Base-by-base conservation (phyloP, 345 rosid species). In the Microthlaspi erraticum region DNA sequence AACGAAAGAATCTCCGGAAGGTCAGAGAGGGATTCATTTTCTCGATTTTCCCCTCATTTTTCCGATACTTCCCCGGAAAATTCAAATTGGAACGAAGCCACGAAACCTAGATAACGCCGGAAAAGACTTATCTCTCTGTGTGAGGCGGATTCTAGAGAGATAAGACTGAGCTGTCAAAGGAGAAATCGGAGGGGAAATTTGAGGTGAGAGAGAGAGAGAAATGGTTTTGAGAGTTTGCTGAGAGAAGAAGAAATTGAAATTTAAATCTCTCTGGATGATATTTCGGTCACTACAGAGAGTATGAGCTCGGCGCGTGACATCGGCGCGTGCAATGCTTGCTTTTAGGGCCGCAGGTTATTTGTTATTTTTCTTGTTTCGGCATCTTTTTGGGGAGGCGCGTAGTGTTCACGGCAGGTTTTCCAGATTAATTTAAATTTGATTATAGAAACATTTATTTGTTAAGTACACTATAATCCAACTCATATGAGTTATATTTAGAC, bases 101-200 rank as follows among this genome's bases (percentile, higher is more conserved):
- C 63, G 64, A 70, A 74, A 48, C 63, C 67, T 55, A 59, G 19
- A 53, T 18, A 11, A 18, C 63, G 33, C 58, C 59, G 33, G 60
- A 48, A 49, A 49, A 29, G 23, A 69, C 4, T 66, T 46, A 61
- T 72, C 77, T 66, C n/a, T 55, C 72, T 55, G 10, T 33, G 29
- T 0, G 26, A 74, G 76, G 57, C 54, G 78, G 67, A 64, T 54
- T 55, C 9, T 19, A 18, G 61, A 18, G 62, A 37, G 72, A 60
- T 51, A 71, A 65, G 68, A 77, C 60, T 69, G 66, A 68, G 74
- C 60, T 52, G 45, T 55, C 61, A 41, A 66, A 37, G 41, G 73
- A 67, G 68, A 75, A 69, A 77, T 29, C 64, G 82, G 76, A 79
- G 83, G 81, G 65, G 78, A 53, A 57, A 32, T 20, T 66, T 51